Evolutionary conservation across 371 early-diverging fungal species (phyloP).

Genomic region (Mucor lusitanicus): DNA sequence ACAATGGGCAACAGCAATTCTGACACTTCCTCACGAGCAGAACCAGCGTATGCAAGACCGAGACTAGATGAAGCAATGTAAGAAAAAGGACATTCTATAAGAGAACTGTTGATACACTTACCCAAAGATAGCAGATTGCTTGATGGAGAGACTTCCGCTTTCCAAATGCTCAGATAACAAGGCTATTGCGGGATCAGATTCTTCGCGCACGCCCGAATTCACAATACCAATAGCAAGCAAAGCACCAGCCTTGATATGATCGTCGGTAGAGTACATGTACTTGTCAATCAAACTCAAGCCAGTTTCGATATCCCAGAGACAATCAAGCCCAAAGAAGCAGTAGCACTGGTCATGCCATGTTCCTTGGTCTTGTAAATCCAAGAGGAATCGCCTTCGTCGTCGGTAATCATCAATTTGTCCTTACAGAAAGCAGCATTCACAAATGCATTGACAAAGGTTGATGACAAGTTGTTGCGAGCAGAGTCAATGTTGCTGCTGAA

Average conservation of each 20-base stretch:
- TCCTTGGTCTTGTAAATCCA: slow-evolving; percentile 99
- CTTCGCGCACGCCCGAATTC: slow-evolving; percentile 87
- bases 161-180: slow-evolving; percentile 86
- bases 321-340: slow-evolving; percentile 93
- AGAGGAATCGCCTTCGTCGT: slow-evolving; percentile 66
- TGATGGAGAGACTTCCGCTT: slow-evolving; percentile 46
- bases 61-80: slow-evolving; percentile 51
- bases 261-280: slow-evolving; percentile 87
- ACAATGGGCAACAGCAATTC: slow-evolving; percentile 86
- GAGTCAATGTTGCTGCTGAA: slow-evolving; percentile 81
- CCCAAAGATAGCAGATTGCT: slow-evolving; percentile 74
- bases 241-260: slow-evolving; percentile 95
- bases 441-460: slow-evolving; percentile 97
- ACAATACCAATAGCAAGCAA: slow-evolving; percentile 93
- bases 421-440: slow-evolving; percentile 95
- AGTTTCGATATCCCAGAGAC: slow-evolving; percentile 93
- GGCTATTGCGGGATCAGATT: slow-evolving; percentile 93
- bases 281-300: slow-evolving; percentile 92
- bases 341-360: slow-evolving; percentile 91
- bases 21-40: slow-evolving; percentile 82
- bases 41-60: slow-evolving; percentile 95
- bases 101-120: slow-evolving; percentile 19
- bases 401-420: slow-evolving; percentile 85
- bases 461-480: slow-evolving; percentile 93
- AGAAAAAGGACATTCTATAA: not conserved